Evolutionary conservation across 2,329 filamentous ascomycete genomes (phyloP).

Genomic region (Diaporthe destruens): DNA sequence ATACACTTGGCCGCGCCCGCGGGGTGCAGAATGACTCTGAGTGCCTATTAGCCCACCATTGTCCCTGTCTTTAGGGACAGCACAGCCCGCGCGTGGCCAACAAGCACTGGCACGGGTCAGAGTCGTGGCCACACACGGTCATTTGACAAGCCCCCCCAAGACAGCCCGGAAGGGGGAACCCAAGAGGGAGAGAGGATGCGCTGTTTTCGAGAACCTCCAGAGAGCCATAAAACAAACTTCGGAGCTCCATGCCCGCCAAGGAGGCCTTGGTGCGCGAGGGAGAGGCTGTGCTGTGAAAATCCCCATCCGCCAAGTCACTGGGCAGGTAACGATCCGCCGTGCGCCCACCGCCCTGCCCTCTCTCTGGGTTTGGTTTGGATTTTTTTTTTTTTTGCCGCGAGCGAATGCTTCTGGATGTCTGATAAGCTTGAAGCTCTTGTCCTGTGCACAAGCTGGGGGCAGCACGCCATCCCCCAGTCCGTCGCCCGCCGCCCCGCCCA

Average conservation of each 20-base stretch:
- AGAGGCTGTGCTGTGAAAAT: slow-evolving; percentile 35
- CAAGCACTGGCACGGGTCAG: slow-evolving; percentile 3
- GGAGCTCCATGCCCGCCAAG: slow-evolving; percentile 19
- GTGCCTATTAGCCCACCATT: slow-evolving; percentile 10
- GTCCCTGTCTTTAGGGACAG: too few relatives aligned
- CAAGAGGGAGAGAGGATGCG: background rate
- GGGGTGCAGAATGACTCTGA: background rate
- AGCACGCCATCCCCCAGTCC: too few relatives aligned
- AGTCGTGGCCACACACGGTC: background rate
- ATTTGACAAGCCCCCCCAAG: slow-evolving; percentile 14
- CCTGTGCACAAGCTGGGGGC: too few relatives aligned
- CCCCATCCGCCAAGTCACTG: slow-evolving; percentile 34
- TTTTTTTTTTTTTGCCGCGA: slow-evolving; percentile 16
- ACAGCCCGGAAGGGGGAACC: background rate
- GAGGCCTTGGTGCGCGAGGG: slow-evolving; percentile 11
- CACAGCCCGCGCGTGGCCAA: background rate
- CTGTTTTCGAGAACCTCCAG: too few relatives aligned
- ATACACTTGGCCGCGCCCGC: background rate
- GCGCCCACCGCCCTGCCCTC: background rate
- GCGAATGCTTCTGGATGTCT: slow-evolving; percentile 18
- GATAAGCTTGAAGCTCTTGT: slow-evolving; percentile 27
- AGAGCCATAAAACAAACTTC: slow-evolving; percentile 11
- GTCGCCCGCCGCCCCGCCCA: background rate
- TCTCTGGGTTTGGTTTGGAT: too few relatives aligned
- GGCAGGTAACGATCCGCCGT: slow-evolving; percentile 21